Evolutionary conservation across 1,284 basidiomycete genomes (phyloP).

Genomic region (Leccinum variabile): DNA sequence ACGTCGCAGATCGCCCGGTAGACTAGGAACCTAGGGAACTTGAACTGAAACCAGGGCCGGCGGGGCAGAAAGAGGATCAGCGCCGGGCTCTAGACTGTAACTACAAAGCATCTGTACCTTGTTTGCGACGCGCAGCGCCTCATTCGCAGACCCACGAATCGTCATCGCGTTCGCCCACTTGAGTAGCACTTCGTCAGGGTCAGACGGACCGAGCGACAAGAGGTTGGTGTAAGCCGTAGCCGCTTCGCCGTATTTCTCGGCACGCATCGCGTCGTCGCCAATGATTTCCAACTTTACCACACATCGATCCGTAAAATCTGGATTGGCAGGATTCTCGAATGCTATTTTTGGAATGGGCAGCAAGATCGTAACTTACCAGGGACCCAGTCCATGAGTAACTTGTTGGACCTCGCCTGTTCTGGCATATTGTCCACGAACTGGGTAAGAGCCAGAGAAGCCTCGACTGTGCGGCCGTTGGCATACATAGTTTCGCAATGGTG

Average conservation of each 20-base stretch:
- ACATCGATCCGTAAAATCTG: not conserved
- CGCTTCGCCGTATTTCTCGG: not conserved
- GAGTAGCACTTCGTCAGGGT: not conserved
- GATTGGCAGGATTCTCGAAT: not conserved
- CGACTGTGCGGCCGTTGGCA: not conserved
- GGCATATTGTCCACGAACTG: not conserved
- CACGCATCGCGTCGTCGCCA: not conserved
- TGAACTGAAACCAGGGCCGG: not conserved
- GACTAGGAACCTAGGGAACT: not conserved
- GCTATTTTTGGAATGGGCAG: not conserved
- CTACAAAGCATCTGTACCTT: not conserved
- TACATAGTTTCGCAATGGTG: not conserved
- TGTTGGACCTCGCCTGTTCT: not conserved
- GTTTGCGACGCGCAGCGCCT: not conserved
- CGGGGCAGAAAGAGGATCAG: not conserved
- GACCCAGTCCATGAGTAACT: not conserved
- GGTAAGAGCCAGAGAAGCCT: not conserved
- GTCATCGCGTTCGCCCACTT: not conserved
- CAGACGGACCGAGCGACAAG: not conserved
- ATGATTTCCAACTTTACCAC: not conserved
- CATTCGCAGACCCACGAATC: not conserved
- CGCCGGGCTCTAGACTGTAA: too few species aligned
- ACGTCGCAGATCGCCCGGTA: not conserved
- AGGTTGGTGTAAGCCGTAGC: not conserved
- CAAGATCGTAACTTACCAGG: not conserved